phyloP scores from a whole-genome alignment of 176 grass and related monocot genomes.

The Oryza officinalis region DNA sequence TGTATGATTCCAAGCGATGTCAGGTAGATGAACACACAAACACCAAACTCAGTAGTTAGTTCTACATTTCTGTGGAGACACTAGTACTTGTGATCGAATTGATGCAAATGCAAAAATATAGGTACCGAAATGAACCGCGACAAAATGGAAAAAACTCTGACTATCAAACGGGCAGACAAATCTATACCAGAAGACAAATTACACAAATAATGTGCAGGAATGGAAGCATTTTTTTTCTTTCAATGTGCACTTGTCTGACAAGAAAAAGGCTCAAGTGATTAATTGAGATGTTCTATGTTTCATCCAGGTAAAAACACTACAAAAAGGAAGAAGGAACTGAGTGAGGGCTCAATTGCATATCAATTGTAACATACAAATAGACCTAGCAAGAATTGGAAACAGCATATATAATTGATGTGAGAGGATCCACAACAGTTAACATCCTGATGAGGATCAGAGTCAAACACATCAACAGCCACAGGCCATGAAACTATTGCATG shows the following conservation, averaged over 20 bases:
- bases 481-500: slow-evolving; percentile 6
- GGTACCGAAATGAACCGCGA: background rate
- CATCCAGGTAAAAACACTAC: background rate
- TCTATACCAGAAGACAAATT: slow-evolving; percentile 4
- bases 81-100: background rate
- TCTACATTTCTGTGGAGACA: background rate
- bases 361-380: background rate
- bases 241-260: background rate
- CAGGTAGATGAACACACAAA: slow-evolving; percentile 10
- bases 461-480: slow-evolving; percentile 62
- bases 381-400: background rate
- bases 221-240: background rate
- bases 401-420: slow-evolving; percentile 48
- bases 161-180: background rate
- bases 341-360: background rate
- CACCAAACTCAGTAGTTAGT: background rate
- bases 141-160: background rate
- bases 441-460: slow-evolving; percentile 54
- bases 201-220: slow-evolving; percentile 2
- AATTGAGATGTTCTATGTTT: background rate
- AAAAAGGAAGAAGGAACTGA: background rate
- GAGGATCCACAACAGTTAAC: slow-evolving; percentile 55
- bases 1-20: slow-evolving; percentile 17
- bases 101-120: background rate
- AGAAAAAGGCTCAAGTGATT: background rate